Conservation (phyloP, 441 rosid species). For the Gossypium aridum region DNA sequence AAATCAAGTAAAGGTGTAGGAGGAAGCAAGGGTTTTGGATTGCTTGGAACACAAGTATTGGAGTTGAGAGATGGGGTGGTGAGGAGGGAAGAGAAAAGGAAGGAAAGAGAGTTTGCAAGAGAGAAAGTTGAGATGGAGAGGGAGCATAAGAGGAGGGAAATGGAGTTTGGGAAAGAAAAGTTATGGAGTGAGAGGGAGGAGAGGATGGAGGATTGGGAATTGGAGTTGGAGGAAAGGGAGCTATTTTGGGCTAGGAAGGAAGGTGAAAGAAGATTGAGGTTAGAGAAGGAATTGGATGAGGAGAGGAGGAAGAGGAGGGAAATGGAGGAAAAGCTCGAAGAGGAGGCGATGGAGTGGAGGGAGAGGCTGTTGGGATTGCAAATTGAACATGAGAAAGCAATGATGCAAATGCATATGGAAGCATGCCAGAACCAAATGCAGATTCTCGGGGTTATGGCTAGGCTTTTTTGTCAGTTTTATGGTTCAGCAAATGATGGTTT, state of each 20-base stretch:
- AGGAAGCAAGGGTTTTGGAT: slow-evolving; percentile 33
- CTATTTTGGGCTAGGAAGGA: slow-evolving; percentile 40
- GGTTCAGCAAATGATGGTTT: slow-evolving; percentile 54
- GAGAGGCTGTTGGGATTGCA: slow-evolving; percentile 53
- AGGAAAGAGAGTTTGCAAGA: slow-evolving; percentile 41
- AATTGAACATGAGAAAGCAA: slow-evolving; percentile 64
- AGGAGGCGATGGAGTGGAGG: slow-evolving; percentile 80
- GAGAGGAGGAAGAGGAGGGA: slow-evolving; percentile 46
- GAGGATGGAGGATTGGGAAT: slow-evolving; percentile 38
- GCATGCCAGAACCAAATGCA: slow-evolving; percentile 76
- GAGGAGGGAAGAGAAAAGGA: slow-evolving; percentile 58
- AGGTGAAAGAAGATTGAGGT: slow-evolving; percentile 34
- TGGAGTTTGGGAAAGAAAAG: slow-evolving; percentile 32
- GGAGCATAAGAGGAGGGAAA: slow-evolving; percentile 39
- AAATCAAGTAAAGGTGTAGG: slow-evolving; percentile 28
- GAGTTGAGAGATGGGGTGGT: slow-evolving; percentile 43
- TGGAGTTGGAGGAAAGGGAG: slow-evolving; percentile 54
- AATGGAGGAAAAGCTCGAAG: slow-evolving; percentile 60
- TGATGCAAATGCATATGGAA: slow-evolving; percentile 74
- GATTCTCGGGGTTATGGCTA: slow-evolving; percentile 58
- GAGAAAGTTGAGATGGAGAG: slow-evolving; percentile 32
- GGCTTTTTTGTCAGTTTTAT: slow-evolving; percentile 58
- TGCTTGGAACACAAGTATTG: slow-evolving; percentile 40
- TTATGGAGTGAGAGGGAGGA: slow-evolving; percentile 33
- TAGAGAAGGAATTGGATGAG: slow-evolving; percentile 42